phyloP scores from a whole-genome alignment of 306 rosid genomes.

The Dryas octopetala region DNA sequence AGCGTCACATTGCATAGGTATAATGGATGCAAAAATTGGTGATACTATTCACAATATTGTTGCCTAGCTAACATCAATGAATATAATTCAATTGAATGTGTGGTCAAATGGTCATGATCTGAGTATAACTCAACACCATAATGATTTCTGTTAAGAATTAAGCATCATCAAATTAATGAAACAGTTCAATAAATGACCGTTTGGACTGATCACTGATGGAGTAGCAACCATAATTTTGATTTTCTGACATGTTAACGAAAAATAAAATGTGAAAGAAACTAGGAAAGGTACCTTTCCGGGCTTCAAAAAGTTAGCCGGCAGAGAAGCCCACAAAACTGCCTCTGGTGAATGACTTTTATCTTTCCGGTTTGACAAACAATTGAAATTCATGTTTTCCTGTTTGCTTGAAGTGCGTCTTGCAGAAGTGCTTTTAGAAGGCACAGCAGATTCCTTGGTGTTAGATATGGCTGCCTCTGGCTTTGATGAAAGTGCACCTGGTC shows the following conservation, averaged over 20 bases:
- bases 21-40: not conserved
- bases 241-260: not conserved
- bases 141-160: too few relatives aligned
- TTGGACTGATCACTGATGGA: not conserved
- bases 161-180: too few relatives aligned
- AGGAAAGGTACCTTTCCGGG: slow-evolving; percentile 66
- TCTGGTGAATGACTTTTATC: slow-evolving; percentile 44
- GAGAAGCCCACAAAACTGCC: slow-evolving; percentile 57
- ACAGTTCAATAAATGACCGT: too few relatives aligned
- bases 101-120: too few relatives aligned
- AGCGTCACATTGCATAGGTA: slow-evolving; percentile 3
- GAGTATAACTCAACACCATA: too few relatives aligned
- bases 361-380: slow-evolving; percentile 41
- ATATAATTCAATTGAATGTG: too few relatives aligned
- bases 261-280: not conserved
- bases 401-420: slow-evolving; percentile 42
- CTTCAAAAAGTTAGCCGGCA: slow-evolving; percentile 65
- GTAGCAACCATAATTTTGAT: not conserved
- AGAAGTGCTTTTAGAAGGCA: slow-evolving; percentile 42
- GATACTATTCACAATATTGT: not conserved
- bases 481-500: slow-evolving; percentile 46
- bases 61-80: not conserved
- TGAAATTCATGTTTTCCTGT: slow-evolving; percentile 58
- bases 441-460: slow-evolving; percentile 39
- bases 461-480: slow-evolving; percentile 44